Evolutionary conservation across 2,329 filamentous ascomycete genomes (phyloP), one percentile per base, ranked within the genome.

Genomic region (Fusarium succisae): DNA sequence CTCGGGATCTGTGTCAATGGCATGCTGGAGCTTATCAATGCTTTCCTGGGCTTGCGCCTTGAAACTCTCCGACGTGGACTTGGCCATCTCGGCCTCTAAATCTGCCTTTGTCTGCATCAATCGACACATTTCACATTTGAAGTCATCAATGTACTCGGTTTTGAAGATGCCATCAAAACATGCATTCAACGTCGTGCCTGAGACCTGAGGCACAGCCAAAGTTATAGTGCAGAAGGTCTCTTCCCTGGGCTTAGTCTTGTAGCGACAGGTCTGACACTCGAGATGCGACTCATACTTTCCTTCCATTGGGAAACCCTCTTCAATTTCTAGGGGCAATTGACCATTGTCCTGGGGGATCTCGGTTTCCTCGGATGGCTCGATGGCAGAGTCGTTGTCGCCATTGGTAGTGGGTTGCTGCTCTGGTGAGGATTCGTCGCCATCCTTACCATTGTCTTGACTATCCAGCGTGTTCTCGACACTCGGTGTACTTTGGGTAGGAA

Each of bases 111-210:
- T 95, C 81, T 98, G 93, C 48, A 94, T 83, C n/a, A 99, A 87
- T 28, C 95, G 91, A 80, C 96, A 99, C 83, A 91, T 93, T 78
- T 98, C 96, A 84, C 96, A 99, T 76, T 94, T 95, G 86, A 97
- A 99, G 81, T 98, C 96, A 72, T 98, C 96, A 74, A 99, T 98
- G 80, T 95, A 93, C 82, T 99, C 96, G 1, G 94, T 94, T 83
- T 98, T 98, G 76, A 99, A 92, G 82, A 98, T 92, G 45, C 93
- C 93, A 78, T 99, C 96, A 77, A 99, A 96, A 82, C 96, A 99
- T 14, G 91, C 88, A 79, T 93, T 95, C 22, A 99, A 87, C 1
- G 94, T 92, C 1, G 95, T 95, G 5, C 94, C 93, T 57, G 88
- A 91, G 70, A 92, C 90, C 80, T 96, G 94, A 0, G 96, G 96